These are phyloP conservation scores for Coemansia sp. DNA, from an alignment of 192 early-diverging fungal genomes.

Conservation along the genomic window DNA sequence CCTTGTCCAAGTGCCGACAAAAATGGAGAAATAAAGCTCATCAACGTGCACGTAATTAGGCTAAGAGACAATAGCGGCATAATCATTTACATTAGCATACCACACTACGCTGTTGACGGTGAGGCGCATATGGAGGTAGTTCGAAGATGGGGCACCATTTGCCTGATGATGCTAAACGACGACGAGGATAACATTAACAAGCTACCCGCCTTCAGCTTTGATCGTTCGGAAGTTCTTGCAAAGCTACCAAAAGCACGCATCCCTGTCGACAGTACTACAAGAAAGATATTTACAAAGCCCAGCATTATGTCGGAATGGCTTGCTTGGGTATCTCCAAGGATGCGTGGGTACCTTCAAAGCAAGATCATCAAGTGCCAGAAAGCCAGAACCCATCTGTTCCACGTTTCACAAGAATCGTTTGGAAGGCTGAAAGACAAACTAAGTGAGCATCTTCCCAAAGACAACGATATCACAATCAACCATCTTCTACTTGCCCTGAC, in stretches of 20 bases:
- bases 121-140: constrained; percentile 37
- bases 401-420: constrained; percentile 25
- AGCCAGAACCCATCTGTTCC: constrained; percentile 47
- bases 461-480: constrained; percentile 17
- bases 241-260: constrained; percentile 29
- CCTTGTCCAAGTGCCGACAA: constrained; percentile 24
- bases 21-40: constrained; percentile 36
- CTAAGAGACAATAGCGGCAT: constrained; percentile 41
- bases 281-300: constrained; percentile 14
- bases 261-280: constrained; percentile 25
- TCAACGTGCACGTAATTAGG: constrained; percentile 44
- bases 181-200: constrained; percentile 3
- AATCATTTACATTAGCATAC: constrained; percentile 43
- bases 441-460: constrained; percentile 14
- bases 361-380: constrained; percentile 29
- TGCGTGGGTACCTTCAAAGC: constrained; percentile 32
- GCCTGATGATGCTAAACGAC: constrained; percentile 16
- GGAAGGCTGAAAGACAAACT: constrained; percentile 23
- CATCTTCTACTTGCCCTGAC: constrained; percentile 30
- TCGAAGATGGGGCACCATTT: constrained; percentile 34
- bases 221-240: constrained; percentile 13
- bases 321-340: constrained; percentile 45
- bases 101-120: constrained; percentile 40
- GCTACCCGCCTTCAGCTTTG: constrained; percentile 20
- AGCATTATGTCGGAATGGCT: constrained; percentile 32